Evolutionary conservation across 768 basidiomycete species (phyloP), one percentile per base, ranked within the genome.

Genomic region (Xerocomellus dryophilus): DNA sequence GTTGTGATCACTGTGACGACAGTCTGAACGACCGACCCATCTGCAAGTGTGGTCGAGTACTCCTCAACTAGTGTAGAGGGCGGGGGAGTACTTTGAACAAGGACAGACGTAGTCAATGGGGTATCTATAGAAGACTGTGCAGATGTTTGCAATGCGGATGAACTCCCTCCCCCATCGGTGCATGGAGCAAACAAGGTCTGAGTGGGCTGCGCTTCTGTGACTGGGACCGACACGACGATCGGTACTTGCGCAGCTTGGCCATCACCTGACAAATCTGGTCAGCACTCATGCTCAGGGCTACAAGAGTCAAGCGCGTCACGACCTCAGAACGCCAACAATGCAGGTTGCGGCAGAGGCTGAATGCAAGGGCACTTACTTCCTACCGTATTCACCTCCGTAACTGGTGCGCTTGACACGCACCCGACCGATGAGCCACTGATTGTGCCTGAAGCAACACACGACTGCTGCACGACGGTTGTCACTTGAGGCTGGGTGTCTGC

Each of bases 121-220:
- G 53, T 47, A 27, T 53, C 23, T 36, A 59, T 20, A 38, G 59
- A n/a, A 43, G 54, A 10, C 42, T 52, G 32, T 29, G 34, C 21
- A 39, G 53, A 15, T 8, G 62, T 23, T 55, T 56, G 53, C 3
- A 50, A 6, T 12, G 60, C 2, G 44, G 65, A 39, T 8, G 60
- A 53, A 9, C 41, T 56, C 32, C 17, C 47, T 41, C 57, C 63
- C n/a, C 57, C 62, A 9, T 62, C 60, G 38, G 72, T 66, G 32
- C 75, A 76, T 17, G 77, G 58, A 7, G 73, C 74, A 53, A 73
- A 80, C 35, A 80, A 61, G 7, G 81, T 82, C 32, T 66, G 57
- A 4, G 70, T 69, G 8, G 70, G 66, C 8, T 54, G 50, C 18
- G 72, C 61, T 23, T 60, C 50, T 12, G 64, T 72, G 32, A 76